Base-by-base conservation (phyloP, 495 filamentous ascomycete genomes). In the Xeromyces bisporus region DNA sequence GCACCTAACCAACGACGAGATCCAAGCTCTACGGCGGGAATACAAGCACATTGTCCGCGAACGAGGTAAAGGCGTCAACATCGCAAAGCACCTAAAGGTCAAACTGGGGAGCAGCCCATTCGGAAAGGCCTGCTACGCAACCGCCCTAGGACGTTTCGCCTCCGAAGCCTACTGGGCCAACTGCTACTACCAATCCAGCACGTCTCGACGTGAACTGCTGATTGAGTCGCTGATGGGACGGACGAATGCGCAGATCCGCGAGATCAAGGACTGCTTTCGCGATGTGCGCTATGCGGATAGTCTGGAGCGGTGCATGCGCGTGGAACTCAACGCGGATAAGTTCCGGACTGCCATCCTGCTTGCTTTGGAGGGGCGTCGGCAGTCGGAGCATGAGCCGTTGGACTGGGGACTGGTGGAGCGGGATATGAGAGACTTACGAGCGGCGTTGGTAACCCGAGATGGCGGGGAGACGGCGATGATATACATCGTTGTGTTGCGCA, bases 121-220 rank as follows among this genome's bases (percentile, higher is more conserved):
- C 34, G 84, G 83, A 54, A 96, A 96, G 51, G 75, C 78, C 7
- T 79, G 73, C 44, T 96, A 93, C 48, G 79, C 82, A 3, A 84
- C 80, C 5, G 87, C 89, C 7, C 71, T 96, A 0, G 89, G 91
- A 2, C 65, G 72, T 27, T 97, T 83, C 78, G 89, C 94, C 58
- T 75, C 71, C 31, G 89, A 97, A 51, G 86, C 81, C 1, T 94
- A 89, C 62, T 97, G 89, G 83, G 87, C 91, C 27, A 97, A 96
- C 45, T 92, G 81, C 55, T 97, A 86, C 75, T 97, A 96, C 58
- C 89, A 96, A 48, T 76, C 79, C 21, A 76, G 81, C 38, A 81
- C 79, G 40, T 79, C 72, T 2, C 67, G 83, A 2, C 70, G 83
- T 12, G 83, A 97, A 49, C 58, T 97, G 13, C 67, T 97, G 26